Conservation (phyloP, 768 basidiomycete species). For the Kwoniella sp. region DNA sequence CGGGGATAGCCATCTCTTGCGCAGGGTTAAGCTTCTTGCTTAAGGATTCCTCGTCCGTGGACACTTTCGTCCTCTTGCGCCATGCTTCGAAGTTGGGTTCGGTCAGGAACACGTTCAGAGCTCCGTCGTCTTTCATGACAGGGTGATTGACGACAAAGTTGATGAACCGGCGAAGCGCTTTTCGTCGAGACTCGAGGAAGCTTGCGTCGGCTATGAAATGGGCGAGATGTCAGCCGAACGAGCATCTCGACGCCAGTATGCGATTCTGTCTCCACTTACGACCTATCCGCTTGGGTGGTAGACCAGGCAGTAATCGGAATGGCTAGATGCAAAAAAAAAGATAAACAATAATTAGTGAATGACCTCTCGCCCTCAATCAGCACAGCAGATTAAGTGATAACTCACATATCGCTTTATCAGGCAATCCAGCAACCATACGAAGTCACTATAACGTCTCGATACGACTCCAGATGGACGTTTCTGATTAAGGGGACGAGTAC, state of each 20-base stretch:
- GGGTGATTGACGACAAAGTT: conserved; percentile 91
- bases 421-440: conserved; percentile 84
- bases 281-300: conserved; percentile 92
- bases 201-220: conserved; percentile 71
- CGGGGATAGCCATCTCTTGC: conserved; percentile 90
- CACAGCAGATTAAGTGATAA: too few relatives aligned
- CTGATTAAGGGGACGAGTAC: too few relatives aligned
- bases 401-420: conserved; percentile 71
- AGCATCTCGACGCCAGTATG: too few relatives aligned
- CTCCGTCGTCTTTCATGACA: conserved; percentile 80
- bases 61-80: conserved; percentile 75
- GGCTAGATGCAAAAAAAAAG: conserved; percentile 62
- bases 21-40: conserved; percentile 51
- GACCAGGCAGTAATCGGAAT: conserved; percentile 79
- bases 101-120: conserved; percentile 76
- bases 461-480: conserved; percentile 70
- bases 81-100: conserved; percentile 83
- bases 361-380: too few relatives aligned
- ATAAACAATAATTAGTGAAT: too few relatives aligned
- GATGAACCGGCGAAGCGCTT: conserved; percentile 76
- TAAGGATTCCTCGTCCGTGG: conserved; percentile 83
- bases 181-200: conserved; percentile 90
- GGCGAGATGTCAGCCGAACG: background rate
- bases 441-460: conserved; percentile 87
- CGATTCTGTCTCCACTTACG: too few relatives aligned